Conservation (phyloP, 177 flowering plant species). For the Telopea speciosissima region DNA sequence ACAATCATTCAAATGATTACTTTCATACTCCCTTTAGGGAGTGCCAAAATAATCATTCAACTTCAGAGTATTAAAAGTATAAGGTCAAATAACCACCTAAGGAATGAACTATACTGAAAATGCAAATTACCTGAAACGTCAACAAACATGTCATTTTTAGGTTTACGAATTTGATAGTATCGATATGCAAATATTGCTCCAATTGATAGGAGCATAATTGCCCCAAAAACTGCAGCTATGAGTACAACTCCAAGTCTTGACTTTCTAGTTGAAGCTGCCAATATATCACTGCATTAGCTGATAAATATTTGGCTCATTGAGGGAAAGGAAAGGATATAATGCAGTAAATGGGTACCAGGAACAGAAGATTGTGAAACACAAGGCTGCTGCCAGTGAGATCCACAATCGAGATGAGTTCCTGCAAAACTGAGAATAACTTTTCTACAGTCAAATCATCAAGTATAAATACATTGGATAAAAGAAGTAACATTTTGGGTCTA, state of each 20-base stretch:
- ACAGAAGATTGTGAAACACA: constrained; percentile 49
- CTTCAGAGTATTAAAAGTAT: neutral
- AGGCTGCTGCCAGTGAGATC: constrained; percentile 48
- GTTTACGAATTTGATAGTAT: constrained; percentile 23
- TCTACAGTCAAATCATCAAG: constrained; percentile 2
- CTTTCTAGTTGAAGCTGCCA: constrained; percentile 41
- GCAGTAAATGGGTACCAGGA: constrained; percentile 35
- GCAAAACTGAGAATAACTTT: constrained; percentile 52
- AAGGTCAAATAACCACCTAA: neutral
- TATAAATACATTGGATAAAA: neutral
- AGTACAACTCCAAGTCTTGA: constrained; percentile 39
- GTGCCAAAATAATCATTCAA: no score
- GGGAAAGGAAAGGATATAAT: constrained; percentile 1
- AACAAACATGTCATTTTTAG: constrained; percentile 46
- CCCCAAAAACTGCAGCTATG: constrained; percentile 46
- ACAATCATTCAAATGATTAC: no score
- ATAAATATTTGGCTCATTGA: neutral
- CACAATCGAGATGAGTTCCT: constrained; percentile 66
- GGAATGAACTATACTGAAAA: neutral
- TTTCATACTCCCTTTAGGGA: no score
- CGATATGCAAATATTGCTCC: constrained; percentile 43
- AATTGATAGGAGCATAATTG: constrained; percentile 38
- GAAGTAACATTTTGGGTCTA: no score
- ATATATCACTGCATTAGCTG: neutral
- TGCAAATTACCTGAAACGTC: constrained; percentile 66